A percentile compares a stretch with the other conserved stretches of the same genome.
Evolutionary conservation across 164 flowering plant species (phyloP).

Genomic region (Sedum album): DNA sequence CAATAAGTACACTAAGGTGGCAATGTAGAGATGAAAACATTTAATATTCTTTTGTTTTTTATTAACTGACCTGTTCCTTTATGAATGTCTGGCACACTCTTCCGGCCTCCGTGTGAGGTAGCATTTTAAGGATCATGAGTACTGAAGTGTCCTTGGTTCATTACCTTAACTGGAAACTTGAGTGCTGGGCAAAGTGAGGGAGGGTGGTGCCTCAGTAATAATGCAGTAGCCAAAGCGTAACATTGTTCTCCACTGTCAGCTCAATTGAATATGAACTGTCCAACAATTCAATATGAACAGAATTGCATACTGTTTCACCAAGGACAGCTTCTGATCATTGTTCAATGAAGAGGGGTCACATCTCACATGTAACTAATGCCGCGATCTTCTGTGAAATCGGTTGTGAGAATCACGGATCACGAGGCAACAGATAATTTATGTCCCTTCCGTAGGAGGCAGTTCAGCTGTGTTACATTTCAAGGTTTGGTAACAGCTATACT

Average conservation of each 20-base stretch:
- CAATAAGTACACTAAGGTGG: neutral
- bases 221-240: neutral
- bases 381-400: neutral
- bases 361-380: neutral
- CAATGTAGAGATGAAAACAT: neutral
- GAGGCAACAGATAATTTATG: neutral
- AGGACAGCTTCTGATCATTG: too few species aligned
- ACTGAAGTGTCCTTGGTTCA: neutral
- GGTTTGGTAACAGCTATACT: neutral
- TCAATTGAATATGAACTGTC: neutral
- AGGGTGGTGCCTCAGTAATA: neutral
- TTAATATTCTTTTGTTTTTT: neutral
- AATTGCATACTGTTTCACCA: neutral
- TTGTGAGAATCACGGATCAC: neutral
- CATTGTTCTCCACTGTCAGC: neutral
- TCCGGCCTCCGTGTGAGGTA: neutral
- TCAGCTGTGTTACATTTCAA: neutral
- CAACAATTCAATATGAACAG: neutral
- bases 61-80: neutral
- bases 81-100: slow-evolving; percentile 4
- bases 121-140: neutral
- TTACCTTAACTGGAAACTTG: neutral
- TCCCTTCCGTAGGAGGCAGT: neutral
- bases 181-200: neutral
- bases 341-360: neutral